Base-by-base conservation (phyloP, 768 basidiomycete genomes). In the Rhizopogon salebrosus region DNA sequence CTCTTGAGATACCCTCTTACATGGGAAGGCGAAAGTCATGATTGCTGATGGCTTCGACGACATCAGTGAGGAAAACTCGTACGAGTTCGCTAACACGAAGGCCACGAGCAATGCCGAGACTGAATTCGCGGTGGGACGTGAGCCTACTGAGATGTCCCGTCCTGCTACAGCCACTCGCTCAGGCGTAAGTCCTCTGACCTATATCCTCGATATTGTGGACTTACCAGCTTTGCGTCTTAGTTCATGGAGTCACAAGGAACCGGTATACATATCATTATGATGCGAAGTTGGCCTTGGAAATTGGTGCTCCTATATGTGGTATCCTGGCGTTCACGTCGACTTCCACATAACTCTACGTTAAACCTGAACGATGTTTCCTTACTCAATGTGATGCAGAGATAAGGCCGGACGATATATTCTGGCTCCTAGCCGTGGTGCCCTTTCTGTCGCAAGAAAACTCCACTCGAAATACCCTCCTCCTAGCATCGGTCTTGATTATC, bases 61-160 rank as follows among this genome's bases (percentile, higher is more conserved):
- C 68, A 82, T 98, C 68, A 90, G 88, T 58, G 97, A 99, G 70
- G 97, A 99, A 72, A 95, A 97, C 16, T 98, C 95, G 7, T 98
- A 86, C 69, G 95, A 99, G 70, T 99, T 99, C 71, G 97, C 94
- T 46, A 98, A 98, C 77, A 99, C 98, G 97, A 97, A 98, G 72
- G 97, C 97, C 1, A 99, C 97, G 5, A 92, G 89, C 72, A 98
- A 95, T 64, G 87, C 95, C 1, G 92, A 94, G 70, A 92, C 92
- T 29, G 97, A 99, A 69, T 91, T 98, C 64, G 95, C 95, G 3
- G 97, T 97, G 89, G 97, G 97, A 56, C 94, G 97, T 60, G 97
- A 99, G 70, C 95, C 97, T 6, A 93, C 91, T 36, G 97, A 99
- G 70, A 95, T 98, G 89, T 99, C 97, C 41, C 88, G 97, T 53